Base-by-base conservation (phyloP, 345 rosid genomes). In the Geranium brycei region DNA sequence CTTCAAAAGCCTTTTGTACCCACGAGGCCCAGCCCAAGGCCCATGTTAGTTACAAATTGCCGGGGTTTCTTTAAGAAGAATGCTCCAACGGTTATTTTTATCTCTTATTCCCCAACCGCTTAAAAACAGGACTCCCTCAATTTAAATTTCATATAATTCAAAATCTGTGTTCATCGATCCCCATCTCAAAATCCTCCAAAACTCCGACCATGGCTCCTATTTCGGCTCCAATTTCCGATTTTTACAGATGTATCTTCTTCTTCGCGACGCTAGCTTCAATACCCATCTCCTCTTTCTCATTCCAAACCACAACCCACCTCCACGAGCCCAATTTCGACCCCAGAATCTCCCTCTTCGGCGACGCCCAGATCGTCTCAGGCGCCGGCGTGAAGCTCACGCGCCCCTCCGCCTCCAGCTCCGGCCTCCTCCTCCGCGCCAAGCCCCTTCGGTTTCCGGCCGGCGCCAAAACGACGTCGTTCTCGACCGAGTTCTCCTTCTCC, bases 401-500 rank as follows among this genome's bases (percentile, higher is more conserved):
- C 65, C 64, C 70, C 1, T 10, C 62, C 17, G 68, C 73, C 7
- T 69, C 77, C 60, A 79, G 77, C 66, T 75, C 76, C 6, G 80
- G 82, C 5, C 68, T 80, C 56, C 67, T 80, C 17, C 19, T 72
- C 35, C 65, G 62, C 61, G 68, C 76, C 13, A 57, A 58, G 12
- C 80, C 83, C 62, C 72, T 83, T 77, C 77, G 67, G 68, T 66
- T 79, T 61, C 59, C 64, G 63, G 41, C 7, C 41, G 41, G 7
- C 41, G 41, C 7, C 41, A 35, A 35, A 35, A 35, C 41, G 41
- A 40, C 62, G 14, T 78, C 88, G 18, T 81, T 83, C 64, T 66
- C 80, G 40, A 68, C 82, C 10, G 79, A 73, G 31, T 73, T 80
- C 66, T 31, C 77, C 11, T 83, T 81, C 68, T 75, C 80, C 1